These are phyloP conservation scores for Aspergillus amoenus DNA, from an alignment of 2,329 filamentous ascomycete species.

Conservation along the genomic window DNA sequence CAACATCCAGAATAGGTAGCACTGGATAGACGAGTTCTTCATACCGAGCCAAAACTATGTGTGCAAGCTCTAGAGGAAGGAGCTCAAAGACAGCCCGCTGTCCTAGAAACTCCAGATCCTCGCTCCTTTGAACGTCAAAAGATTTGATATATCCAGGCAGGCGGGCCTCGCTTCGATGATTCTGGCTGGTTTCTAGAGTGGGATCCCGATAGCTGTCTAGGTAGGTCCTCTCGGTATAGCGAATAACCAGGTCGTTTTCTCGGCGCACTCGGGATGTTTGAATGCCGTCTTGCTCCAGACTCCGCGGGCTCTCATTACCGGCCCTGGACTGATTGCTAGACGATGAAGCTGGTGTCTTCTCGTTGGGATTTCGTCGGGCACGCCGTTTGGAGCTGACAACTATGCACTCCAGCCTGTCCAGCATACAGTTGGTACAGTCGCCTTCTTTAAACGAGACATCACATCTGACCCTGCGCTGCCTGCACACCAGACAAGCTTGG, in stretches of 20 bases:
- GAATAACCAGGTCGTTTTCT: no score
- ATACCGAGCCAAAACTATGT: not conserved
- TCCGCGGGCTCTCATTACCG: not conserved
- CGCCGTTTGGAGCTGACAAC: not conserved
- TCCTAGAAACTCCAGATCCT: not conserved
- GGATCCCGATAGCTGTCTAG: no score
- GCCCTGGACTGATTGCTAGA: not conserved
- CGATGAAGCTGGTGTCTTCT: not conserved
- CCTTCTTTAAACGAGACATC: not conserved
- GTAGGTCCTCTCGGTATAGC: no score
- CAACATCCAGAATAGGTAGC: not conserved
- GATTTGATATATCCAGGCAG: not conserved
- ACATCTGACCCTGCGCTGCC: not conserved
- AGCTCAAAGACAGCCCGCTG: not conserved
- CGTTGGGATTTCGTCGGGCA: not conserved
- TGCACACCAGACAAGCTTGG: not conserved
- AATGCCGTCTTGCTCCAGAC: not conserved
- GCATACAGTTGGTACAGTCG: not conserved
- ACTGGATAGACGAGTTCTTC: not conserved
- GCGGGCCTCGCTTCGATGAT: not conserved
- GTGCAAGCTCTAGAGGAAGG: not conserved
- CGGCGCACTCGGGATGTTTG: not conserved
- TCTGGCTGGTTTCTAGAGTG: not conserved
- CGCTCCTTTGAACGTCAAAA: not conserved
- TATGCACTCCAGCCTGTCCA: not conserved